Base-by-base conservation (phyloP, 805 yeast species). In the Phaffomyces antillensis region DNA sequence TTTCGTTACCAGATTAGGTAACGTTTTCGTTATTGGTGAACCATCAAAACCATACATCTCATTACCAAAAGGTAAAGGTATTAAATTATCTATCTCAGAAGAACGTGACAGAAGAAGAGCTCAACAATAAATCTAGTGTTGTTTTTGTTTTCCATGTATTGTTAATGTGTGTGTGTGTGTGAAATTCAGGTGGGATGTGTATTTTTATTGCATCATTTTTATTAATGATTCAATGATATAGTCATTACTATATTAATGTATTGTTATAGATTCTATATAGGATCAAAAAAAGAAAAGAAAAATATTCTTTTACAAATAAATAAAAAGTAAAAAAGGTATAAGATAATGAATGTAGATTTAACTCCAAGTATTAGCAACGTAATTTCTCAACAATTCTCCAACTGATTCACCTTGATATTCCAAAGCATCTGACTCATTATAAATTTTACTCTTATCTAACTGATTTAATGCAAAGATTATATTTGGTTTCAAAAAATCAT, bases 81-180 rank as follows among this genome's bases (percentile, higher is more conserved):
- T 89, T 75, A 89, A 89, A 81, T 82, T 89, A 70, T 71, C 91
- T 65, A 89, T 89, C 70, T 78, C 96, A 68, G 96, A 89, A 79
- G 96, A 89, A 83, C 88, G 96, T 77, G 96, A 89, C 86, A 82
- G 90, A 81, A 90, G 95, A 77, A 86, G 96, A 77, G 89, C 91
- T 67, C 85, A 79, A 70, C 34, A 44, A 41, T 56, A 56, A 52
- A 46, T 46, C 41, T 43, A 25, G 33, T 44, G 25, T 36, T 31
- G 23, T 16, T 36, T 32, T 39, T 32, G 34, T 35, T 32, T 31
- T 51, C 49, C 36, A 45, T 45, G 49, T 40, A 41, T 26, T 41
- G 15, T n/a, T 34, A 33, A 41, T 41, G 23, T 35, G 35, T 42
- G 39, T 36, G 36, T 16, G 39, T 35, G 35, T 42, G 39, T 36